Conservation (phyloP, 2,329 filamentous ascomycete genomes). For the Epichloe uncinata region DNA sequence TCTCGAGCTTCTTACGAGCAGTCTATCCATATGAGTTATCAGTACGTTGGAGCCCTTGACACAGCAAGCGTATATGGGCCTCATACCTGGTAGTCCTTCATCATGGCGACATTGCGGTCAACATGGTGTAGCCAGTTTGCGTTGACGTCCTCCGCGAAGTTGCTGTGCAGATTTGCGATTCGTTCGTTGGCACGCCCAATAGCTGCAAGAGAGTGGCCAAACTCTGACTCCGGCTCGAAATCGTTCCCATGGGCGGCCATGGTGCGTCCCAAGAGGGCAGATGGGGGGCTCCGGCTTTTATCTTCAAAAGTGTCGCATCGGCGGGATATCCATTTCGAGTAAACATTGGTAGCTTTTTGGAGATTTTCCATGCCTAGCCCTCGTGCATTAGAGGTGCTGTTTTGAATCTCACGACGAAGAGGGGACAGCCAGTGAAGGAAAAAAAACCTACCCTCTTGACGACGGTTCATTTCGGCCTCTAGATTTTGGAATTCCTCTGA, state of each 20-base stretch:
- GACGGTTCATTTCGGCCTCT: conserved; percentile 79
- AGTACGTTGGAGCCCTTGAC: neutral
- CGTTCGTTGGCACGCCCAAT: conserved; percentile 77
- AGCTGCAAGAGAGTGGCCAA: conserved; percentile 72
- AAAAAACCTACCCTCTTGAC: conserved; percentile 59
- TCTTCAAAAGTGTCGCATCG: conserved; percentile 69
- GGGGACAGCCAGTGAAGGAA: neutral
- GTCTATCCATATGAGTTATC: conserved; percentile 23
- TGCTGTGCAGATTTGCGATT: conserved; percentile 73
- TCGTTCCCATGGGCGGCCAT: conserved; percentile 89
- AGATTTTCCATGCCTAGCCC: conserved; percentile 72
- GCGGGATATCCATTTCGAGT: conserved; percentile 78
- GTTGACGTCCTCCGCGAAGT: conserved; percentile 64
- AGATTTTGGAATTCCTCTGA: conserved; percentile 85
- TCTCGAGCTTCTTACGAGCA: conserved; percentile 89
- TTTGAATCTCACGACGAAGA: neutral
- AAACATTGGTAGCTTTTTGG: conserved; percentile 71
- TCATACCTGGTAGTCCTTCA: conserved; percentile 91
- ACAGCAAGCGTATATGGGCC: neutral
- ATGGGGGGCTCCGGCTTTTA: conserved; percentile 72
- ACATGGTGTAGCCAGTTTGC: conserved; percentile 83
- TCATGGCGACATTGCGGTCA: conserved; percentile 78
- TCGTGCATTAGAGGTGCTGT: neutral
- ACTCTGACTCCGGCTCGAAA: conserved; percentile 82
- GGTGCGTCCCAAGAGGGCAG: conserved; percentile 65